Percentiles rank a stretch among this genome's conserved stretches.
These are phyloP conservation scores for Diaporthe destruens DNA, from an alignment of 2,329 filamentous ascomycete genomes.

Conservation along the genomic window DNA sequence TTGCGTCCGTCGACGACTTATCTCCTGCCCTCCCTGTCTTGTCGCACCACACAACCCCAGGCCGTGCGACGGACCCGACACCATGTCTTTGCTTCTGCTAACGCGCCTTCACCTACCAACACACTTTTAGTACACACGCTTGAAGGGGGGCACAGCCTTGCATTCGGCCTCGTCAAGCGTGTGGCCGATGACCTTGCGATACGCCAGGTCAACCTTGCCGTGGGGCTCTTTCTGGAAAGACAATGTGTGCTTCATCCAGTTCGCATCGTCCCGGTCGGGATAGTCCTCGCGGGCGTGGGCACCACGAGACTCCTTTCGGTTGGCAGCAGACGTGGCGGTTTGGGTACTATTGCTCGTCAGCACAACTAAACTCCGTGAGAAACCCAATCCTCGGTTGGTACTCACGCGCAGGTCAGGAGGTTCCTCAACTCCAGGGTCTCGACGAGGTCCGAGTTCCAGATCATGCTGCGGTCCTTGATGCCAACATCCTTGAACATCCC, in stretches of 20 bases:
- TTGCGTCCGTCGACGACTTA: neutral
- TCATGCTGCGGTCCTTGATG: conserved; percentile 99
- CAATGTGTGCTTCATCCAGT: conserved; percentile 99
- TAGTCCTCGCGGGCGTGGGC: conserved; percentile 97
- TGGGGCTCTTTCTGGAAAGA: conserved; percentile 96
- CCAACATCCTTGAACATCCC: conserved; percentile 83
- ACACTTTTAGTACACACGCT: conserved; percentile 83
- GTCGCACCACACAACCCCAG: neutral
- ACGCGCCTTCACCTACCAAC: neutral
- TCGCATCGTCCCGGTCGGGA: conserved; percentile 93
- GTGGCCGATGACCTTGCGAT: conserved; percentile 83
- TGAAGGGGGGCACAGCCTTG: conserved; percentile 96
- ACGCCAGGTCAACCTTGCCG: conserved; percentile 85
- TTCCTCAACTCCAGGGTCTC: conserved; percentile 97
- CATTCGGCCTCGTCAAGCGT: conserved; percentile 97
- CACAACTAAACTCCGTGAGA: conserved; percentile 6
- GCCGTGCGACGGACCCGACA: neutral
- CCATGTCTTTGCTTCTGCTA: conserved; percentile 14
- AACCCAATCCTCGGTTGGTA: conserved; percentile 49
- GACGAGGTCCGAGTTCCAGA: conserved; percentile 98
- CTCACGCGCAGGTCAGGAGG: conserved; percentile 94
- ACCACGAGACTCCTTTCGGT: conserved; percentile 96
- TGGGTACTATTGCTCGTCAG: conserved; percentile 72
- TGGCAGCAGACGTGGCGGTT: conserved; percentile 90
- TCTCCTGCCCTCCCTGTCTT: neutral